These are phyloP conservation scores for Ajuga reptans DNA, from an alignment of 305 asterid genomes.

Conservation along the genomic window DNA sequence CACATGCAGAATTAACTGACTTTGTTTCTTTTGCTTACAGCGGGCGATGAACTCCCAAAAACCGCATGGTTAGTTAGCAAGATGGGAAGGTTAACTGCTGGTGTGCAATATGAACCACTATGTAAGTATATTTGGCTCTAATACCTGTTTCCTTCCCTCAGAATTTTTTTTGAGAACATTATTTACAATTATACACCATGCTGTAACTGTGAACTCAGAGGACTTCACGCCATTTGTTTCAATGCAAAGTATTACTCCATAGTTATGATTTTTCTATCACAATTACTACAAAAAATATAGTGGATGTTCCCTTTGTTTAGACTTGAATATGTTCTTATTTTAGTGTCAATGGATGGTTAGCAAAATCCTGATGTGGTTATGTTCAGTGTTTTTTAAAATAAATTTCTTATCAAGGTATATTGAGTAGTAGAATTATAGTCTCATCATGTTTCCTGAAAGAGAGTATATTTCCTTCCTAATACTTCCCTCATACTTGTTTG, in stretches of 20 bases:
- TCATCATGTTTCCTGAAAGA: background rate
- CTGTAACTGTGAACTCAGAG: background rate
- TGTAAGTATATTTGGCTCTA: constrained; percentile 36
- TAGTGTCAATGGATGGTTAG: background rate
- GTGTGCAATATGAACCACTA: constrained; percentile 79
- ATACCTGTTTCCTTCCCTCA: background rate
- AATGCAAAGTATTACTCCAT: background rate
- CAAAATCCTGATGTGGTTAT: background rate
- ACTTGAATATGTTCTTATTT: background rate
- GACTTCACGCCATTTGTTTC: background rate
- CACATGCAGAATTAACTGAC: constrained; percentile 10
- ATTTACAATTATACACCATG: background rate
- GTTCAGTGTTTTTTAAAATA: background rate
- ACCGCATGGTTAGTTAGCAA: constrained; percentile 84
- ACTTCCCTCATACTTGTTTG: constrained; percentile 2
- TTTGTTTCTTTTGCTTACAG: constrained; percentile 29
- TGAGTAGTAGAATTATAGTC: background rate
- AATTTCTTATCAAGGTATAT: background rate
- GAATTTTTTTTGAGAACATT: background rate
- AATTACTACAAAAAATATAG: background rate
- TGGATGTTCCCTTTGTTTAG: background rate
- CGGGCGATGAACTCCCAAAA: constrained; percentile 59
- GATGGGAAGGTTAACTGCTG: constrained; percentile 81
- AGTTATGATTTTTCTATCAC: background rate
- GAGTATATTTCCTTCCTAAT: background rate